These are phyloP conservation scores for Paraglomus occultum DNA, from an alignment of 192 early-diverging fungal species.

Conservation along the genomic window DNA sequence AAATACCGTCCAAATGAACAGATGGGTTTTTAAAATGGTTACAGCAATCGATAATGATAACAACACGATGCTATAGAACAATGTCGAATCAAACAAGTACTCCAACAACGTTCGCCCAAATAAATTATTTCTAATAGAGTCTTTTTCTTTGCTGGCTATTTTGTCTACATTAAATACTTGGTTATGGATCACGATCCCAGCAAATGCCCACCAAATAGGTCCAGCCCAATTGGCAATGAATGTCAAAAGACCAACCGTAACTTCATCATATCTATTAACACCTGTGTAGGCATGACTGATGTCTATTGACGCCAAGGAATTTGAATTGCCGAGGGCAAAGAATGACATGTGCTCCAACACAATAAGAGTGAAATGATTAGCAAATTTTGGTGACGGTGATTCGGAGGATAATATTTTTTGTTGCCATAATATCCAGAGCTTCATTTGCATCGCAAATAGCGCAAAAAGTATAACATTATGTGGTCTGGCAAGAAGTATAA, in stretches of 20 bases:
- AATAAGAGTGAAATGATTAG: slow-evolving; percentile 35
- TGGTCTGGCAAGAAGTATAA: slow-evolving; percentile 60
- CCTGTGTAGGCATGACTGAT: slow-evolving; percentile 75
- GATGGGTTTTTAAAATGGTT: slow-evolving; percentile 60
- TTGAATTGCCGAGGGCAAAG: slow-evolving; percentile 70
- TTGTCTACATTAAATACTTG: slow-evolving; percentile 9
- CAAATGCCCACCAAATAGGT: slow-evolving; percentile 63
- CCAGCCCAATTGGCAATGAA: slow-evolving; percentile 74
- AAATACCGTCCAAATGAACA: slow-evolving; percentile 85
- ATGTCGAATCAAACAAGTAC: slow-evolving; percentile 33
- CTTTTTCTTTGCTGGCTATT: neutral
- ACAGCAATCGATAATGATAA: slow-evolving; percentile 61
- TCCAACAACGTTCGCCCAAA: slow-evolving; percentile 19
- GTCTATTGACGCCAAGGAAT: slow-evolving; percentile 77
- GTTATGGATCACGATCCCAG: slow-evolving; percentile 37
- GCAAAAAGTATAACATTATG: slow-evolving; percentile 61
- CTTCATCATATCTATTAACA: slow-evolving; percentile 61
- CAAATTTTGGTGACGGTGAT: neutral
- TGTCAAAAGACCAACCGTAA: slow-evolving; percentile 60
- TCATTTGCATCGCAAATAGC: slow-evolving; percentile 53
- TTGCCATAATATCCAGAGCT: slow-evolving; percentile 36
- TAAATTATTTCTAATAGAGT: slow-evolving; percentile 2
- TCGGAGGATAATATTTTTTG: neutral
- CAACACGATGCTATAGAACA: slow-evolving; percentile 50
- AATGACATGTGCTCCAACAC: slow-evolving; percentile 59